Base-by-base conservation (phyloP, 1,139 yeast species). In the Sugiyamaella novakii region DNA sequence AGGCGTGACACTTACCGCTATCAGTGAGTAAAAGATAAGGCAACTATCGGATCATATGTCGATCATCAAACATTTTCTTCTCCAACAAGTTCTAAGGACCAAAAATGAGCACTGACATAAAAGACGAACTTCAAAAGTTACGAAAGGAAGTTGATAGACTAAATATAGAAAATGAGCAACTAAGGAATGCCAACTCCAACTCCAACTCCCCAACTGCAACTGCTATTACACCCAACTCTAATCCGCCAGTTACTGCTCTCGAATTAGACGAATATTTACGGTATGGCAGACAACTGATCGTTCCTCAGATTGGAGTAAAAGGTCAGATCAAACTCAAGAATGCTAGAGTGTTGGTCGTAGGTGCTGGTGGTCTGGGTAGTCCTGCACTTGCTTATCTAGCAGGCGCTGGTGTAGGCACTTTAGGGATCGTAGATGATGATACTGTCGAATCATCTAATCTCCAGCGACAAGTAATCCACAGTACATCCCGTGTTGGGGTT, bases 291-390 rank as follows among this genome's bases (percentile, higher is more conserved):
- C 98, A 94, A 64, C 84, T 94, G 91, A 82, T 91, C 31, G 96
- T 92, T 1, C 94, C 95, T 0, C 82, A 78, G 50, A 71, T 85
- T 54, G 89, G 91, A 0, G 66, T 83, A 7, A 49, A 61, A 1
- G 74, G 82, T 2, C 98, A 94, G 63, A 53, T 75, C 3, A 71
- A 68, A 41, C 69, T 94, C 43, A 83, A 82, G 58, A 57, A 65
- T 0, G 55, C 92, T 1, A 77, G 72, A 41, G 77, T 89, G 0
- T 68, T 92, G 27, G 92, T 94, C 0, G 76, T 94, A 6, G 99
- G 99, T 1, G 97, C 97, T 0, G 99, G 98, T 10, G 99, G 99
- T 0, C 74, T 94, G 8, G 98, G 98, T 0, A 85, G 95, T 57
- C 98, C 98, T 0, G 95, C 95, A 0, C 68, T 92, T 43, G 76